Percentiles rank a stretch among this genome's conserved stretches.
Evolutionary conservation across 31 red algal genomes (phyloP).

Genomic region (Odonthalia washingtoniensis): DNA sequence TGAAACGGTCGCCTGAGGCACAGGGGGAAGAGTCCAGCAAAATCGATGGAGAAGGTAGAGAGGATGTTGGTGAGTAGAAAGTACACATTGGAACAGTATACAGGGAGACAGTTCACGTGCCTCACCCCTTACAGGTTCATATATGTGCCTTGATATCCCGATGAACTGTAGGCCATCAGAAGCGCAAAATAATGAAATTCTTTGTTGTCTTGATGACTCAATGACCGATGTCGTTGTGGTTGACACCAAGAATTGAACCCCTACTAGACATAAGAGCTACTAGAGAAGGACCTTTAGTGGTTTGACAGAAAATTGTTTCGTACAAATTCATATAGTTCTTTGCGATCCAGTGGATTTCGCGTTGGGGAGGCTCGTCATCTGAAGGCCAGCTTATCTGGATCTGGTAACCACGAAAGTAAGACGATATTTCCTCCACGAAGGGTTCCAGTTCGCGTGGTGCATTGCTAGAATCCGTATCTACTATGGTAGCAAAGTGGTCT

Average conservation of each 20-base stretch:
- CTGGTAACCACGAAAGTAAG: too few species aligned
- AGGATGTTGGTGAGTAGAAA: neutral
- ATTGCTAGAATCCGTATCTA: too few species aligned
- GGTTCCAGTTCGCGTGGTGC: too few species aligned
- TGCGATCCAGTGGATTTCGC: too few species aligned
- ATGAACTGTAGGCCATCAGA: neutral
- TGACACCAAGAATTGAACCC: neutral
- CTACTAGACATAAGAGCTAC: neutral
- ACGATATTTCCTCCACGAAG: too few species aligned
- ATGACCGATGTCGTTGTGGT: neutral
- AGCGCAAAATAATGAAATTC: neutral
- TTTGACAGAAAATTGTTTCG: neutral
- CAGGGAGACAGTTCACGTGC: neutral
- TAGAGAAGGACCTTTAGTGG: neutral
- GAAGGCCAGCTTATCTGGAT: too few species aligned
- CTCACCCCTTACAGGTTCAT: neutral
- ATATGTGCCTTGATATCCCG: neutral
- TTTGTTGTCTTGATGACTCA: neutral
- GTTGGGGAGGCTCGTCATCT: too few species aligned
- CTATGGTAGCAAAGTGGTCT: too few species aligned
- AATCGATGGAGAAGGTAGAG: neutral
- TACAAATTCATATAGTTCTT: too few species aligned
- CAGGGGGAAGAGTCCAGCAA: neutral
- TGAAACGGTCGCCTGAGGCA: too few species aligned
- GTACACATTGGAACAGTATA: neutral